Conservation (phyloP, 129 eudicot species). For the sunflower (Helianthus annuus) region HanXRQr2.0-SUNRISE NC_035447.2:57097617-57098116, state of each 20-base stretch:
- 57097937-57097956: too few species aligned
- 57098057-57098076: constrained; percentile 84
- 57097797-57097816: neutral
- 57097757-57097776: constrained; percentile 73
- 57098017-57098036: constrained; percentile 81
- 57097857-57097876: too few species aligned
- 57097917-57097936: too few species aligned
- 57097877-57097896: too few species aligned
- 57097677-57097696: constrained; percentile 81
- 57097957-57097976: neutral
- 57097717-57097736: constrained; percentile 88
- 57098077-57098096: constrained; percentile 94
- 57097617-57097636: constrained; percentile 94
- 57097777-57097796: constrained; percentile 3
- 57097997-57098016: neutral
- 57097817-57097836: too few species aligned
- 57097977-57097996: neutral
- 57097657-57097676: constrained; percentile 97
- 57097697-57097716: constrained; percentile 91
- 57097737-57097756: constrained; percentile 87
- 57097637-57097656: constrained; percentile 94
- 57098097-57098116: constrained; percentile 90
- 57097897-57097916: too few species aligned
- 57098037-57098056: constrained; percentile 90
- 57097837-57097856: too few species aligned